These are phyloP conservation scores for Akanthomyces muscarius DNA, from an alignment of 2,329 filamentous ascomycete species.

Conservation along the genomic window DNA sequence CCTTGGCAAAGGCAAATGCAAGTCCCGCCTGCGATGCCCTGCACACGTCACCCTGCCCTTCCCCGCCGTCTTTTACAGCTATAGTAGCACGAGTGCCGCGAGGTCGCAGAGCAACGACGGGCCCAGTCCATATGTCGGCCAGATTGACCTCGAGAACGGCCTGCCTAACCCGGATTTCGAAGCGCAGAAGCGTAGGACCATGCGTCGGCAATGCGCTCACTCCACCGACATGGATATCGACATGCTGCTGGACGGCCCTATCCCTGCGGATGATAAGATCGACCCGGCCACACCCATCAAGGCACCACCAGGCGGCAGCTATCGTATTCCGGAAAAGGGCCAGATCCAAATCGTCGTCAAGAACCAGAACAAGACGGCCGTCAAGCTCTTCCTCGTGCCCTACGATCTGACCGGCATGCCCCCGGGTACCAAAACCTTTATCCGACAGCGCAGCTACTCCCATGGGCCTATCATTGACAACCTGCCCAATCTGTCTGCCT, in stretches of 20 bases:
- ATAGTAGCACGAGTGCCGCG: constrained; percentile 63
- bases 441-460: constrained; percentile 90
- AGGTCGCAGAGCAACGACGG: constrained; percentile 70
- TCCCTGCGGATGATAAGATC: constrained; percentile 16
- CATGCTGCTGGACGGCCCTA: constrained; percentile 20
- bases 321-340: constrained; percentile 88
- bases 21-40: constrained; percentile 77
- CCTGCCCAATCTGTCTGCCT: constrained; percentile 31
- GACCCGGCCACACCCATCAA: constrained; percentile 39
- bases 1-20: constrained; percentile 83
- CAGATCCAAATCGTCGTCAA: constrained; percentile 97
- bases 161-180: constrained; percentile 53
- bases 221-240: constrained; percentile 34
- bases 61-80: constrained; percentile 94
- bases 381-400: constrained; percentile 90
- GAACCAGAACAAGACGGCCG: constrained; percentile 96
- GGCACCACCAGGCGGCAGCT: constrained; percentile 79
- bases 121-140: constrained; percentile 91
- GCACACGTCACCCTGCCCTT: constrained; percentile 88
- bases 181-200: constrained; percentile 50
- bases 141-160: constrained; percentile 84
- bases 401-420: constrained; percentile 94
- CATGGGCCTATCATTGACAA: constrained; percentile 79
- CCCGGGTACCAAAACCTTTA: constrained; percentile 89
- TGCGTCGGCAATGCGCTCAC: constrained; percentile 49